Conservation (phyloP, 768 basidiomycete genomes). For the Termitomyces sp. region DNA sequence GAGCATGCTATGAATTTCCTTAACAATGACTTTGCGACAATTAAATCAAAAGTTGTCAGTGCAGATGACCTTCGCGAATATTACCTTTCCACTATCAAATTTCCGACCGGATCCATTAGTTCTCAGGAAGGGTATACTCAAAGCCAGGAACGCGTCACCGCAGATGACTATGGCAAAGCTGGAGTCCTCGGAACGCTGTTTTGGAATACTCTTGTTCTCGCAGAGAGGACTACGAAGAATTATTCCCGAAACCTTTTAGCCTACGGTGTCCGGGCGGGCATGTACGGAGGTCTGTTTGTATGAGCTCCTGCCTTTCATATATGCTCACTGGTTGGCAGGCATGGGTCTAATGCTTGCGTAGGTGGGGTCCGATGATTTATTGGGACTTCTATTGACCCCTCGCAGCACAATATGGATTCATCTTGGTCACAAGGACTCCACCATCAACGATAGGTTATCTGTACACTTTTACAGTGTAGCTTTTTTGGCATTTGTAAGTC, state of each 20-base stretch:
- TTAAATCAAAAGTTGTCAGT: conserved; percentile 14
- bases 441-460: conserved; percentile 45
- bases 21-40: conserved; percentile 39
- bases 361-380: conserved; percentile 7
- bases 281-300: conserved; percentile 44
- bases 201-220: conserved; percentile 43
- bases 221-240: conserved; percentile 44
- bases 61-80: conserved; percentile 30
- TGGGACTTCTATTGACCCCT: conserved; percentile 18
- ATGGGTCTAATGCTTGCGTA: conserved; percentile 45
- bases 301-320: background rate
- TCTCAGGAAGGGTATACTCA: background rate
- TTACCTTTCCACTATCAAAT: conserved; percentile 24
- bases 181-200: conserved; percentile 27
- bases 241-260: conserved; percentile 54
- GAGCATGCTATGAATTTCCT: conserved; percentile 62
- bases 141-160: background rate
- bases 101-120: background rate
- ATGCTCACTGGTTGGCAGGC: conserved; percentile 17
- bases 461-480: conserved; percentile 58
- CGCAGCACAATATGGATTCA: conserved; percentile 51
- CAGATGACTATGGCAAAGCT: conserved; percentile 22
- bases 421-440: conserved; percentile 35
- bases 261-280: conserved; percentile 52
- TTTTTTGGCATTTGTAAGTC: conserved; percentile 45